Evolutionary conservation across 768 basidiomycete genomes (phyloP), one percentile per base, ranked within the genome.

Genomic region (Boletus fagicola): DNA sequence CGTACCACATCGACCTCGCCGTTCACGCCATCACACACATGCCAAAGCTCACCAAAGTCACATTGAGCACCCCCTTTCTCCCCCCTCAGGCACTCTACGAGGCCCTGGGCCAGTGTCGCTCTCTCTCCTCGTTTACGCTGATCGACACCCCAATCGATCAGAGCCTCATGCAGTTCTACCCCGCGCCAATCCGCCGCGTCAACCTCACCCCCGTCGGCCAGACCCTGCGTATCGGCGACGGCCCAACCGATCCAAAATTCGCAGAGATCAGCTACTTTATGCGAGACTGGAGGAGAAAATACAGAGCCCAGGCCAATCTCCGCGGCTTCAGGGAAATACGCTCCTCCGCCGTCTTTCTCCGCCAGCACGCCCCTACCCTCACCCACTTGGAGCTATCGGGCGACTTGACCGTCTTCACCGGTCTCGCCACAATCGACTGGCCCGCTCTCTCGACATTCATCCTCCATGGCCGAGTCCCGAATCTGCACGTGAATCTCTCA

Each of bases 61-160:
- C 72, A 0, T 9, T 73, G 31, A 66, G 63, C 49, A 74, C 67
- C 6, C 72, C 72, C 0, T 73, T 75, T 48, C 61, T 72, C 11
- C 68, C 72, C 5, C 73, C 70, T 9, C 63, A 66, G 52, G 58
- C 67, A 1, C 60, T 73, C 43, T 72, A 72, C 35, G 61, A 65
- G 43, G 63, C 68, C 0, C 59, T 73, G 12, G 67, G 65, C 22
- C 65, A 63, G 20, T 74, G 70, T 54, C 56, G 38, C 12, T 66
- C 64, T 10, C 67, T 73, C 20, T 60, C 59, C 47, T 56, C 72
- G 0, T 65, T 73, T 24, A 61, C 65, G 2, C 58, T 72, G 43
- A 58, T 70, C 57, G 72, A 75, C 62, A 73, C 72, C 1, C 72
- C 72, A 28, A 68, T 73, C 60, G 72, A 74, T 59, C 73, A 72